These are phyloP conservation scores for Wickerhamiella lipophila DNA, from an alignment of 805 yeast genomes.

Conservation along the genomic window DNA sequence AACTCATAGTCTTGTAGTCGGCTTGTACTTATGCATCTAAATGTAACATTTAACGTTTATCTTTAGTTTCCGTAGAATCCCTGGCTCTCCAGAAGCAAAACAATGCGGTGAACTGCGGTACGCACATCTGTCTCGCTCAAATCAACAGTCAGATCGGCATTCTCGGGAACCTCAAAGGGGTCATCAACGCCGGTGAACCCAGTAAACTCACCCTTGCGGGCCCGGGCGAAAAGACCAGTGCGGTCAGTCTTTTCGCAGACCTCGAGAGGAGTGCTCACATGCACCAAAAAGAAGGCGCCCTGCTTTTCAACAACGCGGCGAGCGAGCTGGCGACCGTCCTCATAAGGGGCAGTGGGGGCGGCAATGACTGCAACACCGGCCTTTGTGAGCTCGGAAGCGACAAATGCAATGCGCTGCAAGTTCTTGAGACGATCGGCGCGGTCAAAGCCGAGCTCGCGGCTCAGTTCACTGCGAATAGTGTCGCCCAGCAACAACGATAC, in stretches of 20 bases:
- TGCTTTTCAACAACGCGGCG: slow-evolving; percentile 35
- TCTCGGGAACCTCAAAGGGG: slow-evolving; percentile 36
- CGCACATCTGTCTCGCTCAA: slow-evolving; percentile 44
- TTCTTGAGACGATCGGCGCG: slow-evolving; percentile 31
- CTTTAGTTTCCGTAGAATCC: slow-evolving; percentile 50
- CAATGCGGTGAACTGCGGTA: slow-evolving; percentile 62
- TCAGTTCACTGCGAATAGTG: slow-evolving; percentile 31
- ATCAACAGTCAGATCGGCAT: slow-evolving; percentile 48
- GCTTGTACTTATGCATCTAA: neutral
- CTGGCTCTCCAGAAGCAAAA: slow-evolving; percentile 62
- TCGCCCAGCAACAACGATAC: slow-evolving; percentile 45
- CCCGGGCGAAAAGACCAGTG: slow-evolving; percentile 37
- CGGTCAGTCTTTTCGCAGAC: slow-evolving; percentile 37
- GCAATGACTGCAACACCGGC: slow-evolving; percentile 89
- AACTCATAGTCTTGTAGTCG: too few relatives aligned
- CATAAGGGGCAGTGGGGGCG: slow-evolving; percentile 40
- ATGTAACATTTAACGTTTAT: too few relatives aligned
- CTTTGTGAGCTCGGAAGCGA: slow-evolving; percentile 63
- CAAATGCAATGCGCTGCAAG: slow-evolving; percentile 42
- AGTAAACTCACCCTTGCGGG: slow-evolving; percentile 36
- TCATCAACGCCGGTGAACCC: slow-evolving; percentile 37
- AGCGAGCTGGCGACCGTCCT: slow-evolving; percentile 33
- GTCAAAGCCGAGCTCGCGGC: slow-evolving; percentile 33
- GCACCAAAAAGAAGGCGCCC: slow-evolving; percentile 41
- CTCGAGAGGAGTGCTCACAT: slow-evolving; percentile 40